phyloP scores from a whole-genome alignment of 2,329 filamentous ascomycete genomes.

The Aureobasidium sp. region DNA sequence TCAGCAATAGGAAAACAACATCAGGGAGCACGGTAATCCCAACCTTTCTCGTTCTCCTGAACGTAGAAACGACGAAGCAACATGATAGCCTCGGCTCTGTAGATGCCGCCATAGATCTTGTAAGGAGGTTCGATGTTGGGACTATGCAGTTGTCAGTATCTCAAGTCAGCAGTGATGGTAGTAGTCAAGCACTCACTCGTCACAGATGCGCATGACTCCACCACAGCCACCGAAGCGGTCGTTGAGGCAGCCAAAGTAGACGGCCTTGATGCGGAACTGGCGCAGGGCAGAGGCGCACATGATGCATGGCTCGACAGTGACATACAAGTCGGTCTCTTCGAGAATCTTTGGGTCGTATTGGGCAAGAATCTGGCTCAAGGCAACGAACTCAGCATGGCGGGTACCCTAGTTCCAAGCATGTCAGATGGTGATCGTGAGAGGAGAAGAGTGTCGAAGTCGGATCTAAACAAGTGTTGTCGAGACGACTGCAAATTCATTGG shows the following conservation, averaged over 20 bases:
- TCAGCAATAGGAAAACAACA: not conserved
- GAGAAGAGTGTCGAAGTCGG: not conserved
- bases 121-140: slow-evolving; percentile 71
- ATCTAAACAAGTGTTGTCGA: not conserved
- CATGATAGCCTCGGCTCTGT: slow-evolving; percentile 87
- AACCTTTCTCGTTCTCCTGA: slow-evolving; percentile 90
- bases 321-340: slow-evolving; percentile 73
- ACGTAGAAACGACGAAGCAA: slow-evolving; percentile 91
- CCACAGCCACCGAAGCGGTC: slow-evolving; percentile 96
- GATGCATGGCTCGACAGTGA: slow-evolving; percentile 96
- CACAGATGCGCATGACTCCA: slow-evolving; percentile 82
- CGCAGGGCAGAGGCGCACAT: slow-evolving; percentile 94
- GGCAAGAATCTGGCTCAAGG: slow-evolving; percentile 59
- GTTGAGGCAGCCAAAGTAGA: slow-evolving; percentile 93
- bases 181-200: slow-evolving; percentile 42
- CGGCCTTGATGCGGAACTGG: slow-evolving; percentile 78
- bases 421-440: not conserved
- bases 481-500: no score
- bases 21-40: not conserved
- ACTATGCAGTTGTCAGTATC: slow-evolving; percentile 21
- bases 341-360: slow-evolving; percentile 62
- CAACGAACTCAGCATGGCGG: slow-evolving; percentile 91
- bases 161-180: not conserved
- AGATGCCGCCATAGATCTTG: slow-evolving; percentile 78
- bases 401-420: slow-evolving; percentile 57